Evolutionary conservation across 2,329 filamentous ascomycete species (phyloP), one percentile per base, ranked within the genome.

Genomic region (Arachnopeziza araneosa): DNA sequence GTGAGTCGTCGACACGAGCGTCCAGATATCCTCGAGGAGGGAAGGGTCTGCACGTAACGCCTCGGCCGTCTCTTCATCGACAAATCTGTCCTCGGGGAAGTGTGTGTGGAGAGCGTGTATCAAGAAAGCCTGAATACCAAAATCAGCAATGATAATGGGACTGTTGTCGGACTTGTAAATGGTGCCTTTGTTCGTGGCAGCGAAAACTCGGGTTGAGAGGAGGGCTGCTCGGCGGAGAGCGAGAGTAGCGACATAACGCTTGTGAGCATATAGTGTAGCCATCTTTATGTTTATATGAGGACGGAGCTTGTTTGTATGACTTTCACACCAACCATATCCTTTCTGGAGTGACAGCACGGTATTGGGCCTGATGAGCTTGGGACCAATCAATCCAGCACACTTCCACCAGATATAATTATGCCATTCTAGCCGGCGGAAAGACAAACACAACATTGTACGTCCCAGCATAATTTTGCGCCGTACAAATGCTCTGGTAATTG

Each of bases 131-230:
- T 88, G 84, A 1, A 82, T 80, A 50, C 82, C 84, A 68, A 87
- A 86, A 69, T 87, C 84, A 61, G 83, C 84, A 48, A 85, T 79
- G 0, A 85, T 87, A 55, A 88, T 85, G 24, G 84, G 84, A 0
- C 80, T 81, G 54, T 77, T 74, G 69, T 87, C 84, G 59, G 75
- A 76, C 69, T 87, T 87, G 67, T 80, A 77, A 56, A 85, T 75
- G 23, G 76, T 77, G 59, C 75, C 76, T 65, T 81, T 80, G 63
- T 77, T 75, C n/a, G 79, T 75, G 22, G 74, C 72, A 50, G 75
- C 75, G 23, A 81, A 74, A 66, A 85, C 71, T 60, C 74, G 69
- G 68, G 85, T 85, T 21, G 84, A 87, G 48, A 87, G 76, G 19
- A 82, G 72, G 2, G 82, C 78, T 56, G 84, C 83, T 62, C 79